Evolutionary conservation across 2,329 filamentous ascomycete genomes (phyloP), one percentile per base, ranked within the genome.

Genomic region (Phaeosphaeriaceae sp.): DNA sequence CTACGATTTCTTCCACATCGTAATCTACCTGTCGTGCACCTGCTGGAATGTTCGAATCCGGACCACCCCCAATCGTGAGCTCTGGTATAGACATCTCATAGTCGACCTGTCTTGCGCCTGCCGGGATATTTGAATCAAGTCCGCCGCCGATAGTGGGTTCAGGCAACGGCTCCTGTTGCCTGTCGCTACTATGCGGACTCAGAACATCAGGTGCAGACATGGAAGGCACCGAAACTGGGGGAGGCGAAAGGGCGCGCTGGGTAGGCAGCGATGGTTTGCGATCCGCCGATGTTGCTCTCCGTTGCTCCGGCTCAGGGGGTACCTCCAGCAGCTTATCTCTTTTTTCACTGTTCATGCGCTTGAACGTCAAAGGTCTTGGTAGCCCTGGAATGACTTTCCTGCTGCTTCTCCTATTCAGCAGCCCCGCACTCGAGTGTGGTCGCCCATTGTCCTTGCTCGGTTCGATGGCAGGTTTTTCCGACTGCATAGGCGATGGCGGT

Each of bases 331-430:
- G 79, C 64, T 86, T 87, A 61, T 89, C 85, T 60, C 91, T 83
- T 55, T 84, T 82, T 74, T 96, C 92, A 21, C 90, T 93, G 68
- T 89, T 83, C 71, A 93, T 90, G 63, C 92, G 84, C 73, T 87
- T 88, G 74, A 95, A 92, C 0, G 90, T 95, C 62, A 87, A 84
- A 4, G 86, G 79, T 40, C 90, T 84, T 32, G 91, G 90, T 30
- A 96, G 76, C 13, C 88, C 87, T 15, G 91, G 88, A 13, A 92
- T 85, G n/a, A 91, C 89, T 64, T 81, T 85, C 59, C 84, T 70
- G 50, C 68, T 72, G 42, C 66, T 52, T 45, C 67, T 60, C 43
- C 68, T 60, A 20, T 58, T 42, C 52, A 70, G 48, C 46, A 70
- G 52, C 0, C 65, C 66, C 9, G 39, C 68, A 37, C 68, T 71